Evolutionary conservation across 257 asterid species (phyloP).

Genomic region (Jasminum sambac): DNA sequence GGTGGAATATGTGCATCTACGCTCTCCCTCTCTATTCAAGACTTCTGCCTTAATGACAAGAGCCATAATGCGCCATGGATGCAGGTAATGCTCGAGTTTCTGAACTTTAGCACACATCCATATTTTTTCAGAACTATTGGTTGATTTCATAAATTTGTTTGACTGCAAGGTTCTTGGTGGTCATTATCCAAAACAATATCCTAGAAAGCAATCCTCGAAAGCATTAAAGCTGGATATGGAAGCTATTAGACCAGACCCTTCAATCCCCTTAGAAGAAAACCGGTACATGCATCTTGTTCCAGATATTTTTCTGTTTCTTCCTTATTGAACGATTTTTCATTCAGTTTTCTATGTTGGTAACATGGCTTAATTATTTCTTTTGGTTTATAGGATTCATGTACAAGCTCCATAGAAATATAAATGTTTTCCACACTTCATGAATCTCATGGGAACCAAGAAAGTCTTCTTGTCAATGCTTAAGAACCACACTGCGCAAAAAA

Average conservation of each 20-base stretch:
- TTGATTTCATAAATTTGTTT: conserved; percentile 29
- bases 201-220: conserved; percentile 69
- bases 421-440: neutral
- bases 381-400: conserved; percentile 4
- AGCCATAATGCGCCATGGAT: conserved; percentile 96
- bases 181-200: conserved; percentile 72
- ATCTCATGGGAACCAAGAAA: neutral
- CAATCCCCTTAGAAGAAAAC: conserved; percentile 80
- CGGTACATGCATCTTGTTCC: conserved; percentile 43
- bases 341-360: neutral
- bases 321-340: conserved; percentile 17
- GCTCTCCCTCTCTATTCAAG: conserved; percentile 60
- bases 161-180: conserved; percentile 75
- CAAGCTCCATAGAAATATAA: neutral
- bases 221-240: conserved; percentile 79
- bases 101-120: conserved; percentile 19
- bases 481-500: neutral
- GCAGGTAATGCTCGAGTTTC: conserved; percentile 55
- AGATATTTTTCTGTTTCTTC: conserved; percentile 9
- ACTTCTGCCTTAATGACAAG: conserved; percentile 61
- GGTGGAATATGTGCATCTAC: conserved; percentile 70
- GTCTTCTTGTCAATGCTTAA: neutral
- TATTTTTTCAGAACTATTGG: conserved; percentile 12
- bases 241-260: conserved; percentile 91
- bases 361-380: neutral